A percentile compares a stretch with the other conserved stretches of the same genome.
These are phyloP conservation scores for Reticulascus tulasneorum DNA, from an alignment of 2,329 filamentous ascomycete genomes.

Conservation along the genomic window DNA sequence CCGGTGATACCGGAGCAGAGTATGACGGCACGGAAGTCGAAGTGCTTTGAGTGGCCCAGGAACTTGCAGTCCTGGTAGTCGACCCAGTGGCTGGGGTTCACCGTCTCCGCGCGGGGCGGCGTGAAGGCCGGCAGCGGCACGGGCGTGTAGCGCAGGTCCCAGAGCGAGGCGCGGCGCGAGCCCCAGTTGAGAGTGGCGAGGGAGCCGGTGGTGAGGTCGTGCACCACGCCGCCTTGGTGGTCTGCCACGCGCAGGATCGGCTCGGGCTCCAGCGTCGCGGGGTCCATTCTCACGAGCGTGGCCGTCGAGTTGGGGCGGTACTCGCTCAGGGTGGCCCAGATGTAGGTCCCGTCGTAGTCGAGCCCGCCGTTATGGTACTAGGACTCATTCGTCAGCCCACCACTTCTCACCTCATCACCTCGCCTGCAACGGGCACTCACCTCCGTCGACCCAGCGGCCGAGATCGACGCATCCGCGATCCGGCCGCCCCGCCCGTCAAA, in stretches of 20 bases:
- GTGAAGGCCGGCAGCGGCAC: slow-evolving; percentile 16
- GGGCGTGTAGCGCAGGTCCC: slow-evolving; percentile 20
- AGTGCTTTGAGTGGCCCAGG: slow-evolving; percentile 34
- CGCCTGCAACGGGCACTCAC: background rate
- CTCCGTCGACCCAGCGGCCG: slow-evolving; percentile 22
- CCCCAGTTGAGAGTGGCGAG: slow-evolving; percentile 44
- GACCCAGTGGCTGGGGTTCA: slow-evolving; percentile 39
- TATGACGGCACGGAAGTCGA: slow-evolving; percentile 37
- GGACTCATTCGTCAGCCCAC: slow-evolving; percentile 13
- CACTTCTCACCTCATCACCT: slow-evolving; percentile 2
- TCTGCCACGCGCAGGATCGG: slow-evolving; percentile 32
- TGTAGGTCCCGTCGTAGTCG: slow-evolving; percentile 42
- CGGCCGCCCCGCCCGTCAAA: slow-evolving; percentile 36
- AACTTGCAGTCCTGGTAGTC: slow-evolving; percentile 52
- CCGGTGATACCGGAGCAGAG: slow-evolving; percentile 42
- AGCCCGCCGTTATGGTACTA: slow-evolving; percentile 46
- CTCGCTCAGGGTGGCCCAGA: slow-evolving; percentile 43
- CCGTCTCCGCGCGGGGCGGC: slow-evolving; percentile 16
- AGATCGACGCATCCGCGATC: slow-evolving; percentile 41
- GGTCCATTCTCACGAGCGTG: slow-evolving; percentile 35
- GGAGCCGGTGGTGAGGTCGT: slow-evolving; percentile 28
- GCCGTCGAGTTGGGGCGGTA: slow-evolving; percentile 44
- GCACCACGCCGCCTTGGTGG: slow-evolving; percentile 43
- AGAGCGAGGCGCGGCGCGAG: slow-evolving; percentile 34
- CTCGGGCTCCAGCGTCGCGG: slow-evolving; percentile 28